Evolutionary conservation across 371 early-diverging fungal species (phyloP).

Genomic region (Paraphysoderma sedebokerense): DNA sequence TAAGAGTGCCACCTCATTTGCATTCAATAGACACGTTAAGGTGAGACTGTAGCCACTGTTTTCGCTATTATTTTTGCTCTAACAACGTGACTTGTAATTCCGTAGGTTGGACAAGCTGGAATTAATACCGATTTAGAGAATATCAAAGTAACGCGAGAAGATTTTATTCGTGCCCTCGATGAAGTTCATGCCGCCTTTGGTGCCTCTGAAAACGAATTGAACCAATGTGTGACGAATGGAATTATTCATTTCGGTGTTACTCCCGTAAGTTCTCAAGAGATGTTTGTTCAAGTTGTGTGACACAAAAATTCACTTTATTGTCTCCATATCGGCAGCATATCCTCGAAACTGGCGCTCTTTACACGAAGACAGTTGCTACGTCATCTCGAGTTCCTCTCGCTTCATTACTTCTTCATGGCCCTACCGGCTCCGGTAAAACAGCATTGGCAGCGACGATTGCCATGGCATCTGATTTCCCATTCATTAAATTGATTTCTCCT

Average conservation of each 20-base stretch:
- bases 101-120: conserved; percentile 52
- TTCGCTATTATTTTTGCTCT: background rate
- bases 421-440: conserved; percentile 91
- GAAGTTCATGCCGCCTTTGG: conserved; percentile 98
- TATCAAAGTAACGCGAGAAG: conserved; percentile 78
- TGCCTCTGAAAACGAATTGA: conserved; percentile 81
- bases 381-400: conserved; percentile 72
- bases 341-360: conserved; percentile 61
- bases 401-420: conserved; percentile 75
- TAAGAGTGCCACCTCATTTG: conserved; percentile 97
- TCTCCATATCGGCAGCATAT: conserved; percentile 45
- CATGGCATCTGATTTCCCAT: conserved; percentile 87
- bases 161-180: conserved; percentile 86
- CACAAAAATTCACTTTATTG: background rate
- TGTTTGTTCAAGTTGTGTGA: background rate
- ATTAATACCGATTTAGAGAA: conserved; percentile 65
- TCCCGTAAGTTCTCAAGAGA: background rate
- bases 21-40: conserved; percentile 95
- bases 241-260: conserved; percentile 51
- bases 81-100: background rate
- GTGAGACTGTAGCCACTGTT: conserved; percentile 8
- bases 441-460: conserved; percentile 96
- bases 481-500: conserved; percentile 96
- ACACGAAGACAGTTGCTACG: conserved; percentile 69
- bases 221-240: conserved; percentile 64